These are phyloP conservation scores for Podosphaera xanthii DNA, from an alignment of 2,329 filamentous ascomycete genomes.

Conservation along the genomic window DNA sequence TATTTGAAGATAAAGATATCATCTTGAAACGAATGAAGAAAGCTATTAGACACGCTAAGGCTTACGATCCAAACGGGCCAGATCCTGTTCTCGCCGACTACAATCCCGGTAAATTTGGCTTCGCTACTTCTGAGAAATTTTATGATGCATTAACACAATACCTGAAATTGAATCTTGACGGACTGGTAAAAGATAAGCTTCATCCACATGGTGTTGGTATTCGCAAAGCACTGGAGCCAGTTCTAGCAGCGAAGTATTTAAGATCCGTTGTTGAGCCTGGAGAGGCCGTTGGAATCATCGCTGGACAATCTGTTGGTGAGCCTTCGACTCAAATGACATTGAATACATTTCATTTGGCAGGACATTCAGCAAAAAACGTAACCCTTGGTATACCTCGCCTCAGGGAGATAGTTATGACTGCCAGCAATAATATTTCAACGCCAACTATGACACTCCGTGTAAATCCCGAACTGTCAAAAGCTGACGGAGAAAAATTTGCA, in stretches of 20 bases:
- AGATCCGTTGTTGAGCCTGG: constrained; percentile 82
- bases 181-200: constrained; percentile 29
- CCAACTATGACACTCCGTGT: constrained; percentile 73
- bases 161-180: constrained; percentile 50
- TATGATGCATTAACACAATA: constrained; percentile 52
- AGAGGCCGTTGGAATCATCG: constrained; percentile 90
- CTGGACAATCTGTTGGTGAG: constrained; percentile 88
- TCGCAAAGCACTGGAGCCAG: constrained; percentile 33
- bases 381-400: constrained; percentile 94
- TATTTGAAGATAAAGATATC: constrained; percentile 39
- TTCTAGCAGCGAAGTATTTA: constrained; percentile 83
- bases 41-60: constrained; percentile 47
- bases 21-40: constrained; percentile 54
- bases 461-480: constrained; percentile 43
- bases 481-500: constrained; percentile 56
- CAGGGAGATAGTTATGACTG: constrained; percentile 96
- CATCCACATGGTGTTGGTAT: constrained; percentile 15
- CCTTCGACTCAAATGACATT: constrained; percentile 98
- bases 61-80: constrained; percentile 25
- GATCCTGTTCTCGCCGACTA: constrained; percentile 57
- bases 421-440: constrained; percentile 69
- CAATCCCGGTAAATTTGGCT: constrained; percentile 55
- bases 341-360: constrained; percentile 98
- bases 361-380: constrained; percentile 95
- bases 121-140: constrained; percentile 77